Percentiles rank a stretch among this genome's conserved stretches.
These are phyloP conservation scores for Platismatia glauca DNA, from an alignment of 495 filamentous ascomycete genomes.

Conservation along the genomic window DNA sequence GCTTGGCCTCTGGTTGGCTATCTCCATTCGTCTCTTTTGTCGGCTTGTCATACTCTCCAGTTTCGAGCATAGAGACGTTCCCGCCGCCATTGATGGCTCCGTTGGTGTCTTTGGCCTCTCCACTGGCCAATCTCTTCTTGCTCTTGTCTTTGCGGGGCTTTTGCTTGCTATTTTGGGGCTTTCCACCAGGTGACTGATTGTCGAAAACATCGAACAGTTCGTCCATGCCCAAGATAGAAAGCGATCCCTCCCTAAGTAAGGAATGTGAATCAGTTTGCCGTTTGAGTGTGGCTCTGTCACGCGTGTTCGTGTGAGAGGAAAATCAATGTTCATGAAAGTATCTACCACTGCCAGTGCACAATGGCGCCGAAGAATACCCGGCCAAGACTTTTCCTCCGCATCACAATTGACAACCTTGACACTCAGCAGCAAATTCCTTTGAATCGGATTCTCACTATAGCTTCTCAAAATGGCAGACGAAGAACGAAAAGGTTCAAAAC, in stretches of 20 bases:
- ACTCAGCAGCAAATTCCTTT: not conserved
- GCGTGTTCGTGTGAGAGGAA: not conserved
- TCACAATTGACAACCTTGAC: not conserved
- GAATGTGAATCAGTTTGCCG: not conserved
- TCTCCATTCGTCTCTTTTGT: slow-evolving; percentile 21
- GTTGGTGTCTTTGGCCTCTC: slow-evolving; percentile 52
- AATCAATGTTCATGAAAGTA: not conserved
- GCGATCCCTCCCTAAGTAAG: not conserved
- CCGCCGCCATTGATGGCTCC: slow-evolving; percentile 29
- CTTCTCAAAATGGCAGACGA: slow-evolving; percentile 60
- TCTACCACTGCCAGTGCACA: no score
- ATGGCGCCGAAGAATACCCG: not conserved
- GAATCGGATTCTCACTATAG: not conserved
- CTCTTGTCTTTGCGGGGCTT: slow-evolving; percentile 51
- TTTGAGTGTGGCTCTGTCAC: not conserved
- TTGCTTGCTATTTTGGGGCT: slow-evolving; percentile 28
- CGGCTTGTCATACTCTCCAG: slow-evolving; percentile 22
- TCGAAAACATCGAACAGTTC: slow-evolving; percentile 83
- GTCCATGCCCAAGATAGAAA: slow-evolving; percentile 45
- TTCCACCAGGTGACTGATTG: slow-evolving; percentile 46
- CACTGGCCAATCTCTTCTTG: slow-evolving; percentile 79
- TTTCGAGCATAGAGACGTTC: slow-evolving; percentile 36
- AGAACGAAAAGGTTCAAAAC: slow-evolving; percentile 63
- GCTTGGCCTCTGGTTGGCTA: slow-evolving; percentile 55
- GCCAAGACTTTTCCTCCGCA: not conserved